Evolutionary conservation across 2,329 filamentous ascomycete genomes (phyloP).

Genomic region (Sclerotinia trifoliorum): DNA sequence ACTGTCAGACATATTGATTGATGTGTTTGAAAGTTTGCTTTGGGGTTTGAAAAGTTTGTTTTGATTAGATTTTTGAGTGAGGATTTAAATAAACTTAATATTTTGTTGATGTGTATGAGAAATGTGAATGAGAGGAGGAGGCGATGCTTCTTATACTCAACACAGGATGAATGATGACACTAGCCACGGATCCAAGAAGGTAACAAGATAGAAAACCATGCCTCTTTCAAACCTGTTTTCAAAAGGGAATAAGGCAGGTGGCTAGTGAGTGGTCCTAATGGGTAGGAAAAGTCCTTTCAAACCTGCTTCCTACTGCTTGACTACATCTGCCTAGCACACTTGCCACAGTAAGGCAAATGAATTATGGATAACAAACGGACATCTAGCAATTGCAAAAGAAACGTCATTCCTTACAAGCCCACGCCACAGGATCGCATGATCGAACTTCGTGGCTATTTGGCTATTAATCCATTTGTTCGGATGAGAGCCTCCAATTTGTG

Average conservation of each 20-base stretch:
- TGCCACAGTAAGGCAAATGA: background rate
- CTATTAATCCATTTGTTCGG: background rate
- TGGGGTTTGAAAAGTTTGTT: conserved; percentile 1
- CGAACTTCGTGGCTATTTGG: conserved; percentile 1
- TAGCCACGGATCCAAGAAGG: background rate
- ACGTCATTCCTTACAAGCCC: conserved; percentile 7
- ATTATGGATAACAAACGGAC: background rate
- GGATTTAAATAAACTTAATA: background rate
- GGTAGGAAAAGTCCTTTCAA: background rate
- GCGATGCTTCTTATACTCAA: conserved; percentile 3
- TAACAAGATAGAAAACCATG: background rate
- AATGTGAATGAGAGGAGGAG: background rate
- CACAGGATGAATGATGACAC: background rate
- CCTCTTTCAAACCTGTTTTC: background rate
- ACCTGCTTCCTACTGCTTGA: background rate
- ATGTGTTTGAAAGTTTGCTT: background rate
- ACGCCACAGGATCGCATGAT: conserved; percentile 9
- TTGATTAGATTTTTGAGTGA: background rate
- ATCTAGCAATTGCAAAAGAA: background rate
- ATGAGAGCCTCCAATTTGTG: background rate
- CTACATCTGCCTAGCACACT: background rate
- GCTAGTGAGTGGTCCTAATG: background rate
- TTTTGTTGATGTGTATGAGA: conserved; percentile 1
- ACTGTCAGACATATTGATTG: conserved; percentile 23
- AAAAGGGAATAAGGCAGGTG: background rate